phyloP scores from a whole-genome alignment of 108 stramenopile genomes.

The Skeletonema costatum region DNA sequence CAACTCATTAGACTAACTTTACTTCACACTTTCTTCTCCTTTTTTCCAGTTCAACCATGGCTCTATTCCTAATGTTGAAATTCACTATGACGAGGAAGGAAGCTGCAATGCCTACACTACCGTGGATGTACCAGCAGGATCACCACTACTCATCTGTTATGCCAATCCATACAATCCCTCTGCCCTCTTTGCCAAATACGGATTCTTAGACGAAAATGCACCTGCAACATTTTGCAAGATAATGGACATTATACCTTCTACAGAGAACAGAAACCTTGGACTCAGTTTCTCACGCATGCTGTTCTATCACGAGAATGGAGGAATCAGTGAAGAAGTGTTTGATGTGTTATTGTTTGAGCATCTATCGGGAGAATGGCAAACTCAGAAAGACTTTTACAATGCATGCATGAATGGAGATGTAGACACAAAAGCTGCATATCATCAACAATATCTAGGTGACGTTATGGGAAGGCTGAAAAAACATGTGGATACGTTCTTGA shows the following conservation, averaged over 20 bases:
- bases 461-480: slow-evolving; percentile 43
- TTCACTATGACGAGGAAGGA: slow-evolving; percentile 53
- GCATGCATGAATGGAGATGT: slow-evolving; percentile 57
- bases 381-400: slow-evolving; percentile 50
- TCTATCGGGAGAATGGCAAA: slow-evolving; percentile 30
- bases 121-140: slow-evolving; percentile 58
- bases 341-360: slow-evolving; percentile 58
- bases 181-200: slow-evolving; percentile 60
- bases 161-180: slow-evolving; percentile 58
- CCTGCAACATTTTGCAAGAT: slow-evolving; percentile 68
- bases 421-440: slow-evolving; percentile 50
- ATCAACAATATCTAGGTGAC: slow-evolving; percentile 53
- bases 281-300: slow-evolving; percentile 61
- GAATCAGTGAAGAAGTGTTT: slow-evolving; percentile 56
- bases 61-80: slow-evolving; percentile 47
- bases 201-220: slow-evolving; percentile 61
- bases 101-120: slow-evolving; percentile 57
- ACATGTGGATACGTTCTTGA: slow-evolving; percentile 57
- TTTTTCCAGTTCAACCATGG: slow-evolving; percentile 58
- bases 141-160: slow-evolving; percentile 56
- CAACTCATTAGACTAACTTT: background rate
- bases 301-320: slow-evolving; percentile 67
- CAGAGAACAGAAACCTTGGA: slow-evolving; percentile 60
- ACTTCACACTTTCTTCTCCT: slow-evolving; percentile 20
- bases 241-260: slow-evolving; percentile 48